Evolutionary conservation across 2,329 filamentous ascomycete genomes (phyloP), one percentile per base, ranked within the genome.

Genomic region (Neofusicoccum kwambonambiense): DNA sequence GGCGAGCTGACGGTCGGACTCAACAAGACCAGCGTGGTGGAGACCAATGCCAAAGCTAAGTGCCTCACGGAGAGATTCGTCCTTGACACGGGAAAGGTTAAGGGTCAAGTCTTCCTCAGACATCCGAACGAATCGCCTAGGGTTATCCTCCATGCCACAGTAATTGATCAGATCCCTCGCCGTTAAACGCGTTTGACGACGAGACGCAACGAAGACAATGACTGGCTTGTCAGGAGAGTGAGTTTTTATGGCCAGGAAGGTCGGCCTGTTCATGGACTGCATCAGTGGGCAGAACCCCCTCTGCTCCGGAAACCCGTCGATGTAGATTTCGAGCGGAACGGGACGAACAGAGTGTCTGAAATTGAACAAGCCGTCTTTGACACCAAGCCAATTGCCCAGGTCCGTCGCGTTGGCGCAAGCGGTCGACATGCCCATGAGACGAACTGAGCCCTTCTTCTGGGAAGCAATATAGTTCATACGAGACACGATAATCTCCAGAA

Each of bases 391-490:
- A 73, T 97, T 98, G 2, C 86, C 96, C 41, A 99, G 83, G 76
- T 99, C 96, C 13, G 87, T 91, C 2, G 96, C 95, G 74, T 99
- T 99, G 13, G 95, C 95, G 72, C 94, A 98, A 9, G 95, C 96
- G 17, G 95, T 99, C 2, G 95, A 99, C 96, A 99, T 99, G n/a
- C 95, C 95, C 68, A 99, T 85, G 4, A 99, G 83, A 4, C 95
- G 87, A 22, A 99, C 94, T 0, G 92, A 87, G 60, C 89, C 92
- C 73, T 96, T 93, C 45, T 92, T 96, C 67, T 96, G 93, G 2
- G 93, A 91, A 1, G 94, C 95, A 72, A 99, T 99, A 76, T 98
- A 99, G 76, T 99, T 99, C 96, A 99, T 98, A 70, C 90, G 85
- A 70, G 83, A 86, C 2, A 89, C 96, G 68, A 99, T 99, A 71